Conservation (phyloP, 768 basidiomycete species). For the Glaciozyma antarctica region DNA sequence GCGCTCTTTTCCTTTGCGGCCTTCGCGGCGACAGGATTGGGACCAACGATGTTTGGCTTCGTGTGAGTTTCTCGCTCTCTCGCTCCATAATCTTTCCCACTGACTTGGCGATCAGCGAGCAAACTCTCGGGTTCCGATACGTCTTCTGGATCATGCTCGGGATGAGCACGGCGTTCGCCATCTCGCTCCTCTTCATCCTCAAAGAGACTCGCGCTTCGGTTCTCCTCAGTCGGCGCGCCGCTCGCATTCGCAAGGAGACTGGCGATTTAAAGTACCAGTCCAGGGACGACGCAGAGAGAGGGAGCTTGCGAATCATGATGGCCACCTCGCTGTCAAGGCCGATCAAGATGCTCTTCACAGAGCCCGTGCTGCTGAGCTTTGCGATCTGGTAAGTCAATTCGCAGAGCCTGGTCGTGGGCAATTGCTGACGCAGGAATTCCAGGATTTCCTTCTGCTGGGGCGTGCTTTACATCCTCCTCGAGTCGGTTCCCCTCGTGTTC, state of each 20-base stretch:
- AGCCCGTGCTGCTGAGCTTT: background rate
- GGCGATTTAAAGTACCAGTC: conserved; percentile 57
- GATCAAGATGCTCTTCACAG: conserved; percentile 3
- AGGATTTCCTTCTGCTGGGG: conserved; percentile 54
- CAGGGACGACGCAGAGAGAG: conserved; percentile 33
- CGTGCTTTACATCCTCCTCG: conserved; percentile 55
- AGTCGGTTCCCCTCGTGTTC: conserved; percentile 40
- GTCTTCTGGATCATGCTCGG: conserved; percentile 48
- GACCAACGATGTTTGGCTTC: background rate
- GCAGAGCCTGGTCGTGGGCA: no score
- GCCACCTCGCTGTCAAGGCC: background rate
- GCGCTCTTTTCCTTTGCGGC: conserved; percentile 57
- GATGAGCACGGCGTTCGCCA: conserved; percentile 47
- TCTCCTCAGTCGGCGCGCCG: conserved; percentile 59
- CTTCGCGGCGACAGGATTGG: conserved; percentile 52
- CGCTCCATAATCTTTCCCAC: background rate
- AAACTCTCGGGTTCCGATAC: conserved; percentile 52
- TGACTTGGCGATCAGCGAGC: background rate
- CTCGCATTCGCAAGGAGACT: conserved; percentile 54
- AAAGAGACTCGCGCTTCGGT: conserved; percentile 64
- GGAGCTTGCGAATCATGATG: background rate
- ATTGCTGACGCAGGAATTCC: no score
- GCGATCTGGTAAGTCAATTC: background rate
- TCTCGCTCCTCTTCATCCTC: conserved; percentile 52
- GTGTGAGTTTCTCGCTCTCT: background rate